These are phyloP conservation scores for Xylariaceae sp. DNA, from an alignment of 2,329 filamentous ascomycete genomes.

Conservation along the genomic window DNA sequence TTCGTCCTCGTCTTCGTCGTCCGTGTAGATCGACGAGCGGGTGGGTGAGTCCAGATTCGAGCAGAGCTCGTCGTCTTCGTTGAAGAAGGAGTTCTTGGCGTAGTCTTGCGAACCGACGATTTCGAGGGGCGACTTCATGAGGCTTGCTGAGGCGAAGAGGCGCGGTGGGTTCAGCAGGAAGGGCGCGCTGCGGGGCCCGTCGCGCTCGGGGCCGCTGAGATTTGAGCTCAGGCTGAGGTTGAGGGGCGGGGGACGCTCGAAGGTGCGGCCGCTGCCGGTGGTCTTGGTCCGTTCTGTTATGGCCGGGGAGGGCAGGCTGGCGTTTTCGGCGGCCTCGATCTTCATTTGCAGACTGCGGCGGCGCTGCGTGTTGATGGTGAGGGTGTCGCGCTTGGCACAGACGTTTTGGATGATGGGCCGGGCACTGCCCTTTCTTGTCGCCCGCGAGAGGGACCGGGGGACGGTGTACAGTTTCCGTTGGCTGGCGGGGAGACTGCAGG, in stretches of 20 bases:
- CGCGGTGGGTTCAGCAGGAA: conserved; percentile 13
- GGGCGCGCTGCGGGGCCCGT: conserved; percentile 17
- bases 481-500: conserved; percentile 37
- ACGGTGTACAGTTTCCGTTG: conserved; percentile 33
- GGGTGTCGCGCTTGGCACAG: conserved; percentile 46
- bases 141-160: conserved; percentile 9
- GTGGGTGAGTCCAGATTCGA: conserved; percentile 17
- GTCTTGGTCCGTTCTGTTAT: conserved; percentile 20
- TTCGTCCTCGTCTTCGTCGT: conserved; percentile 13
- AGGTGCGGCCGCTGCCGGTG: conserved; percentile 18
- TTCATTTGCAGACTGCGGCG: conserved; percentile 46
- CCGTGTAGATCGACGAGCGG: conserved; percentile 20
- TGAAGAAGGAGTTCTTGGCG: not conserved
- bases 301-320: not conserved
- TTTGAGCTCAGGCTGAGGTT: conserved; percentile 13
- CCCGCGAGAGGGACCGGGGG: conserved; percentile 3
- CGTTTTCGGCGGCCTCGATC: conserved; percentile 33
- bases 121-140: conserved; percentile 7
- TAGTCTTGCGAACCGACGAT: not conserved
- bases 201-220: conserved; percentile 1
- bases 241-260: conserved; percentile 18
- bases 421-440: conserved; percentile 1
- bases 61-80: not conserved
- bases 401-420: conserved; percentile 45
- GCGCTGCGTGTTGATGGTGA: conserved; percentile 42